Conservation (phyloP, 495 filamentous ascomycete genomes). For the Cairneyella variabilis region DNA sequence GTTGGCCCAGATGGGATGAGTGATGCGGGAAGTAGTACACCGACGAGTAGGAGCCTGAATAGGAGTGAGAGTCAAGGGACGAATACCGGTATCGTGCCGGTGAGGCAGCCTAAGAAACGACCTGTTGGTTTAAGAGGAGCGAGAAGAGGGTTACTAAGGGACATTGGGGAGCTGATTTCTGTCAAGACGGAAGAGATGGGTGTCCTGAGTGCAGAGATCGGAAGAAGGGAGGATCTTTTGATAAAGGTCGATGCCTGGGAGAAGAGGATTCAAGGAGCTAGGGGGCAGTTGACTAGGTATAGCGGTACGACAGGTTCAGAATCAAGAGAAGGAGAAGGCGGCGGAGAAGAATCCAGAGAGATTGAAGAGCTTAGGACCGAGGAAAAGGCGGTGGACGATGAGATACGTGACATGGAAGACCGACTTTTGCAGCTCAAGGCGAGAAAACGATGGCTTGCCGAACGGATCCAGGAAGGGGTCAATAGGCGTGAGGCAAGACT, state of each 20-base stretch:
- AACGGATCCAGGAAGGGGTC: conserved; percentile 56
- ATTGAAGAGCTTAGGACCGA: conserved; percentile 48
- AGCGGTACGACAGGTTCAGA: conserved; percentile 11
- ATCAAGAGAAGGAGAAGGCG: conserved; percentile 6
- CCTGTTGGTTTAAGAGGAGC: conserved; percentile 60
- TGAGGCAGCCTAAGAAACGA: conserved; percentile 57
- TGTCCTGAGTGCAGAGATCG: conserved; percentile 53
- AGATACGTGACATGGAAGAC: conserved; percentile 59
- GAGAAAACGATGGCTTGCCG: conserved; percentile 55
- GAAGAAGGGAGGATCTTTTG: conserved; percentile 54
- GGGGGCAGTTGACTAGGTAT: conserved; percentile 6
- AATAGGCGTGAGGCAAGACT: conserved; percentile 53
- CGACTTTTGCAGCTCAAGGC: conserved; percentile 65
- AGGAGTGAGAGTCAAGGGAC: conserved; percentile 28
- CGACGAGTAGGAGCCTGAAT: conserved; percentile 23
- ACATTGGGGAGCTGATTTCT: conserved; percentile 67
- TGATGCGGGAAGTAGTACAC: conserved; percentile 36
- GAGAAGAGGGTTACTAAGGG: conserved; percentile 63
- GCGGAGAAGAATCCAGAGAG: conserved; percentile 29
- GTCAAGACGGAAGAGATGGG: conserved; percentile 69
- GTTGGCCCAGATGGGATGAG: conserved; percentile 20
- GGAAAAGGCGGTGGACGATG: conserved; percentile 46
- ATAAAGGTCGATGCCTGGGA: conserved; percentile 58
- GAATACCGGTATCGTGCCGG: conserved; percentile 46
- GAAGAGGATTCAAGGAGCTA: conserved; percentile 41